Evolutionary conservation across 306 rosid genomes (phyloP).

Genomic region (Cucurbita moschata): DNA sequence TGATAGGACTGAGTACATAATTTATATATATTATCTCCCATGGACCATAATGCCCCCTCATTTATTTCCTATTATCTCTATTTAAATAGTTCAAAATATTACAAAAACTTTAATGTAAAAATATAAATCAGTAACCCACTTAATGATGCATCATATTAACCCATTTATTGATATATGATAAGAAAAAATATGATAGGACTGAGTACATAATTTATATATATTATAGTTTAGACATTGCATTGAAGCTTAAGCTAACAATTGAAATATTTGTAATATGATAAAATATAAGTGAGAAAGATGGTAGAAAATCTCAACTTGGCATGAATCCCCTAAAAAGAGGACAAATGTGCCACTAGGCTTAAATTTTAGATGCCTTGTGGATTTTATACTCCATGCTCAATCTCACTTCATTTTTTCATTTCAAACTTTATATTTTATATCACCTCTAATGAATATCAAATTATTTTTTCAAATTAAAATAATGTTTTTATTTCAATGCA

Average conservation of each 20-base stretch:
- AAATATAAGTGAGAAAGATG: too few species aligned
- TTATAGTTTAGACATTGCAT: too few species aligned
- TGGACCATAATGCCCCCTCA: constrained; percentile 12
- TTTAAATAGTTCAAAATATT: neutral
- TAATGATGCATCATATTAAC: too few species aligned
- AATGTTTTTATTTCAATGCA: too few species aligned
- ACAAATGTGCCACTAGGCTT: neutral
- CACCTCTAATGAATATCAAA: neutral
- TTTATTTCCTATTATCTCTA: neutral
- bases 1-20: too few species aligned
- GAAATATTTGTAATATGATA: too few species aligned
- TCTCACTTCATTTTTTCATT: neutral
- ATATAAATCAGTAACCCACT: too few species aligned
- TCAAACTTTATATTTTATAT: neutral
- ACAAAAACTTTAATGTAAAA: too few species aligned
- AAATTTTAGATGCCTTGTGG: neutral
- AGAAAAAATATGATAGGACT: too few species aligned
- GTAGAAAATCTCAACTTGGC: neutral
- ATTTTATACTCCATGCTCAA: neutral
- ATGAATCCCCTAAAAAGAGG: neutral
- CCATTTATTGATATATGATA: too few species aligned
- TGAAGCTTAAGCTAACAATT: too few species aligned
- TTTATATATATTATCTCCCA: neutral
- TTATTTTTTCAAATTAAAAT: neutral
- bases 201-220: too few species aligned